Conservation (phyloP, 2,329 filamentous ascomycete genomes). For the Alternaria arborescens region DNA sequence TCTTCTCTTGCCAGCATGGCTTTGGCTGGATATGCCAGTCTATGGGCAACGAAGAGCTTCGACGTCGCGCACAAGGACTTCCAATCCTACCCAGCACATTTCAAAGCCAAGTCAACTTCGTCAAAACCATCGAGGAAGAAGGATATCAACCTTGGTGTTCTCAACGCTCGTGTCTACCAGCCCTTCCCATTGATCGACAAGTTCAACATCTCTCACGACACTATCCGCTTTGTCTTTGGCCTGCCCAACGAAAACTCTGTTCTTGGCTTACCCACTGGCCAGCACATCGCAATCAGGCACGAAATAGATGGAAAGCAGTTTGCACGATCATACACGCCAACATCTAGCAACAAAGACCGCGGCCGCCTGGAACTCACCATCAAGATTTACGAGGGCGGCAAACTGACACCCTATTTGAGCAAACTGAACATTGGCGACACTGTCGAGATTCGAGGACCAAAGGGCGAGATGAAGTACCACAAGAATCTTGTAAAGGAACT, state of each 20-base stretch:
- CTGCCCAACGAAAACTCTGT: constrained; percentile 34
- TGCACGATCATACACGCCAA: constrained; percentile 39
- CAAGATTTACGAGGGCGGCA: constrained; percentile 61
- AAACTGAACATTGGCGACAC: constrained; percentile 59
- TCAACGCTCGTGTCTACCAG: constrained; percentile 60
- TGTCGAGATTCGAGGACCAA: constrained; percentile 64
- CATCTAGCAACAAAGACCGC: constrained; percentile 66
- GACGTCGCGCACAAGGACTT: constrained; percentile 25
- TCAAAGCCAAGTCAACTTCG: constrained; percentile 20
- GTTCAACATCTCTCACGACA: constrained; percentile 28
- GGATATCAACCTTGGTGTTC: constrained; percentile 53
- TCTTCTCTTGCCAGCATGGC: constrained; percentile 19
- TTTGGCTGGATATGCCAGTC: constrained; percentile 15
- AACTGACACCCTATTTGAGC: constrained; percentile 60
- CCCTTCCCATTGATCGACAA: constrained; percentile 53
- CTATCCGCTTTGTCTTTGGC: constrained; percentile 37
- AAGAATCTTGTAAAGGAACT: constrained; percentile 52
- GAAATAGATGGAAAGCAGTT: constrained; percentile 70
- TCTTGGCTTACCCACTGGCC: constrained; percentile 48
- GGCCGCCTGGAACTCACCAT: constrained; percentile 63
- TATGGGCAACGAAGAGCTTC: constrained; percentile 21
- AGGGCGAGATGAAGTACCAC: constrained; percentile 64
- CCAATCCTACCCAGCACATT: constrained; percentile 22
- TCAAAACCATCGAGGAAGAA: constrained; percentile 18
- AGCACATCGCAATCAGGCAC: constrained; percentile 54